phyloP scores from a whole-genome alignment of 768 basidiomycete species.

The Suillus cothurnatus region DNA sequence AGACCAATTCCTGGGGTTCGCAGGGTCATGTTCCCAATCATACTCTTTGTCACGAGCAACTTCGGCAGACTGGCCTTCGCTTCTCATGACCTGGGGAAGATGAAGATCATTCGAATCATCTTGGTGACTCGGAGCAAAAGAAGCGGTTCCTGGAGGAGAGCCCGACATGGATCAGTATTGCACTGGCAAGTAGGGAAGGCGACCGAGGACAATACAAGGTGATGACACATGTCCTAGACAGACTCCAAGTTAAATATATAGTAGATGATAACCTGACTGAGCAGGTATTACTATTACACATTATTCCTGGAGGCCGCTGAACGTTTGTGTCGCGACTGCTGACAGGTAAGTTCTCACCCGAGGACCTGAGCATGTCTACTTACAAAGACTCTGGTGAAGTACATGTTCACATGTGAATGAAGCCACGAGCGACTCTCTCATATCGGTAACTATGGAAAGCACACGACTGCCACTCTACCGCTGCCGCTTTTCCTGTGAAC shows the following conservation, averaged over 20 bases:
- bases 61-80: slow-evolving; percentile 46
- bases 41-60: slow-evolving; percentile 39
- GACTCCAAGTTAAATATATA: neutral
- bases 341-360: neutral
- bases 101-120: neutral
- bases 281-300: neutral
- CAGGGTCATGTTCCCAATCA: slow-evolving; percentile 60
- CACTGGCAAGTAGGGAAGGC: neutral
- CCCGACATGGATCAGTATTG: neutral
- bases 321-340: neutral
- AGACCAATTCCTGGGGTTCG: slow-evolving; percentile 72
- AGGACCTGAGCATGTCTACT: neutral
- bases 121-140: neutral
- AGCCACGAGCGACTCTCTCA: neutral
- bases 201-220: neutral
- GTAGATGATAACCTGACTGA: neutral
- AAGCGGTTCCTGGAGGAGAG: neutral
- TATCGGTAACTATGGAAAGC: neutral
- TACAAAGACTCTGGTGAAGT: too few relatives aligned
- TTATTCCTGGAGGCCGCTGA: neutral
- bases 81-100: neutral
- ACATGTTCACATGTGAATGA: neutral
- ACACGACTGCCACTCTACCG: too few relatives aligned
- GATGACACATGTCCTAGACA: neutral
- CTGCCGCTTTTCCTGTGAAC: too few relatives aligned